Conservation (phyloP, 306 rosid genomes). For the Cucurbita argyrosperma region DNA sequence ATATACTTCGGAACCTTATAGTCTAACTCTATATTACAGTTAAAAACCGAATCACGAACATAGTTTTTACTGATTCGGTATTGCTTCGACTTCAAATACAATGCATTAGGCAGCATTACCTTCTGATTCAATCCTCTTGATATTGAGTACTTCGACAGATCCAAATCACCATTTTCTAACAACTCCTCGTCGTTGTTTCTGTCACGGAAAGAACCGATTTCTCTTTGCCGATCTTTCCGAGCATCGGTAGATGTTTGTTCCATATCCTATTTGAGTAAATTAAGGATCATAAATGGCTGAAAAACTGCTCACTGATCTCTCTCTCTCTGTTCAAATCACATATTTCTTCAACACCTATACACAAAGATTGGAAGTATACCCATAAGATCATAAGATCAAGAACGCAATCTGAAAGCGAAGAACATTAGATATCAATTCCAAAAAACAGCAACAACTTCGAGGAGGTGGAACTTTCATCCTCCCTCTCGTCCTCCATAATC, state of each 20-base stretch:
- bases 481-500: neutral
- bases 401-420: neutral
- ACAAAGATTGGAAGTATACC: neutral
- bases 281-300: conserved; percentile 13
- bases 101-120: conserved; percentile 28
- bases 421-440: neutral
- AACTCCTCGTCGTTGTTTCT: conserved; percentile 28
- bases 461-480: neutral
- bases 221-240: conserved; percentile 18
- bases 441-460: neutral
- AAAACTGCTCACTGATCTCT: neutral
- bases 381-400: neutral
- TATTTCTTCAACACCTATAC: neutral
- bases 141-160: conserved; percentile 19
- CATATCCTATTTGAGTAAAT: conserved; percentile 33
- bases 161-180: conserved; percentile 29
- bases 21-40: conserved; percentile 33
- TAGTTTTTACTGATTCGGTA: conserved; percentile 33
- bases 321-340: conserved; percentile 5
- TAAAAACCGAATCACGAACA: conserved; percentile 31
- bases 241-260: conserved; percentile 29
- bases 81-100: conserved; percentile 38
- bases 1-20: conserved; percentile 60
- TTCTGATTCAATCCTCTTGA: conserved; percentile 43
- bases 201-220: conserved; percentile 23